These are phyloP conservation scores for Didymella glomerata DNA, from an alignment of 2,329 filamentous ascomycete genomes.

Conservation along the genomic window DNA sequence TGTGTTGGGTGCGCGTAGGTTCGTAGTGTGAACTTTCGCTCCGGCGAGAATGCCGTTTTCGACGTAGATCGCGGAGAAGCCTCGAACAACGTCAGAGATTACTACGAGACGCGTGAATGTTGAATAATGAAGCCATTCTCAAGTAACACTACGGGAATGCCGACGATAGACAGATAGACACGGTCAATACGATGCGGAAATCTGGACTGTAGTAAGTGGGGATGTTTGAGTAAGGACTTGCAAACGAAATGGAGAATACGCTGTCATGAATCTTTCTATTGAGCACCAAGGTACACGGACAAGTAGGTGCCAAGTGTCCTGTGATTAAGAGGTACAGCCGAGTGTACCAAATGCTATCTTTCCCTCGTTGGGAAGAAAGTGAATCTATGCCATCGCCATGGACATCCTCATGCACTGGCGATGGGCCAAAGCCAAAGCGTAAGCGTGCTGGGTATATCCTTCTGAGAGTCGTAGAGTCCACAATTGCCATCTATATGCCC, in stretches of 20 bases:
- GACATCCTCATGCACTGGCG: slow-evolving; percentile 10
- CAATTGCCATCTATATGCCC: slow-evolving; percentile 21
- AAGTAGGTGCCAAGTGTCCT: slow-evolving; percentile 16
- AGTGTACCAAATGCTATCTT: slow-evolving; percentile 20
- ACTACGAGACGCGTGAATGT: slow-evolving; percentile 3
- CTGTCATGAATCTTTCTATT: slow-evolving; percentile 24
- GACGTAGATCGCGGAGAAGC: slow-evolving; percentile 5
- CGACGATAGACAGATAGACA: slow-evolving; percentile 7
- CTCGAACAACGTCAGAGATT: slow-evolving; percentile 9
- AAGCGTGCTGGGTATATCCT: slow-evolving; percentile 15
- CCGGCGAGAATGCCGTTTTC: slow-evolving; percentile 9
- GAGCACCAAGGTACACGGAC: slow-evolving; percentile 21
- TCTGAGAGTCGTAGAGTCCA: slow-evolving; percentile 16
- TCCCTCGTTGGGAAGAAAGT: slow-evolving; percentile 8
- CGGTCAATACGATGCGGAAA: background rate
- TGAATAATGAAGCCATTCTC: background rate
- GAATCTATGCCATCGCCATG: slow-evolving; percentile 6
- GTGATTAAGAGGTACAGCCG: slow-evolving; percentile 18
- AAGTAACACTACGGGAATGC: background rate
- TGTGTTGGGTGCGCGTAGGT: background rate
- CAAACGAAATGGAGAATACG: background rate
- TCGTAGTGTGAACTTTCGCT: slow-evolving; percentile 4
- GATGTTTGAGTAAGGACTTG: slow-evolving; percentile 1
- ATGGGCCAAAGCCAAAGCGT: slow-evolving; percentile 14
- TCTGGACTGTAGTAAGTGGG: slow-evolving; percentile 2